Percentiles rank a stretch among this genome's conserved stretches.
Conservation (phyloP, 2,329 filamentous ascomycete species). For the Nemania sp. region DNA sequence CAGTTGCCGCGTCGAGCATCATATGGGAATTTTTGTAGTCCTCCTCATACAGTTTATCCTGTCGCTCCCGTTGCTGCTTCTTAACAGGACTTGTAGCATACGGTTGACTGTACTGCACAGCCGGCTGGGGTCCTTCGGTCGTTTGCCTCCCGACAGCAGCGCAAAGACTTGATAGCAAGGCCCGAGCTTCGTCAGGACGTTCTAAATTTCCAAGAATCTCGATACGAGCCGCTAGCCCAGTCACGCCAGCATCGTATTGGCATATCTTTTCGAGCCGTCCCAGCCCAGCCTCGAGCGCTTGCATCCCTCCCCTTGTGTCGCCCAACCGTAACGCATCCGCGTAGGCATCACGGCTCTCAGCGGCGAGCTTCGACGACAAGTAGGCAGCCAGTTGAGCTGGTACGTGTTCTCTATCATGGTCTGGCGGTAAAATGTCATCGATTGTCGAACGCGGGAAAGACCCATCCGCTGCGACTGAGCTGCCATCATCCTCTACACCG, state of each 20-base stretch:
- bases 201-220: constrained; percentile 23
- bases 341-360: constrained; percentile 24
- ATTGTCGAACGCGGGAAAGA: constrained; percentile 23
- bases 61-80: not conserved
- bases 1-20: constrained; percentile 22
- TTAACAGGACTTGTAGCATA: not conserved
- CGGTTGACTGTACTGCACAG: not conserved
- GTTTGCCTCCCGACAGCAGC: not conserved
- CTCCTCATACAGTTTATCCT: constrained; percentile 19
- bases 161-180: constrained; percentile 12
- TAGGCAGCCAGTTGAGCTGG: constrained; percentile 14
- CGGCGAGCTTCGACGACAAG: constrained; percentile 17
- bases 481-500: constrained; percentile 12
- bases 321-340: constrained; percentile 16
- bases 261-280: constrained; percentile 14
- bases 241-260: constrained; percentile 2
- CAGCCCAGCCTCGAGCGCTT: constrained; percentile 13
- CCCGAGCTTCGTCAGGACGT: constrained; percentile 16
- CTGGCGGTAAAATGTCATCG: constrained; percentile 17
- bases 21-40: constrained; percentile 19
- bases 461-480: constrained; percentile 15
- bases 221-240: constrained; percentile 17
- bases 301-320: constrained; percentile 9
- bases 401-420: constrained; percentile 9
- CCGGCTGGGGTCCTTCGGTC: not conserved